phyloP scores from a whole-genome alignment of 1,284 basidiomycete species.

The Ceratorhiza oryzae-sativae region DNA sequence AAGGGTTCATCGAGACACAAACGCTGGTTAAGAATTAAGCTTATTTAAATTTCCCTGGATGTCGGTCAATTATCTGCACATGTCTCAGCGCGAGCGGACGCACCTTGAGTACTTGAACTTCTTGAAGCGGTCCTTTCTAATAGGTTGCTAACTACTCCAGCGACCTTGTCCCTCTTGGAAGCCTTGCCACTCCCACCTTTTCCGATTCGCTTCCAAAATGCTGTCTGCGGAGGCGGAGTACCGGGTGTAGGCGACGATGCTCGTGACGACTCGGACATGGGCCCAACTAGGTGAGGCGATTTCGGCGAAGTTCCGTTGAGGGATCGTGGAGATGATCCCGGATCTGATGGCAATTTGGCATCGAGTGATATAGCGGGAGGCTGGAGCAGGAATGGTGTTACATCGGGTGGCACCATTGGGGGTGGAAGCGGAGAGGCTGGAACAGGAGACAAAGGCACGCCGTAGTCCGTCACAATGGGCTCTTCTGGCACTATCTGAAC shows the following conservation, averaged over 20 bases:
- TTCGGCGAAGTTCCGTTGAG: conserved; percentile 1
- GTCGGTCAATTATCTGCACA: not conserved
- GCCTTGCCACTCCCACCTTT: conserved; percentile 7
- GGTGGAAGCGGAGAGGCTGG: not conserved
- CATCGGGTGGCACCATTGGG: not conserved
- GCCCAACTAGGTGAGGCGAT: conserved; percentile 1
- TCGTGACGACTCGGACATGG: conserved; percentile 19
- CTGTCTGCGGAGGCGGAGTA: conserved; percentile 2
- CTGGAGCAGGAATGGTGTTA: not conserved
- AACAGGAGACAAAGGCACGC: conserved; percentile 5
- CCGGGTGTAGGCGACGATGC: conserved; percentile 25
- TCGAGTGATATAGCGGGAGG: conserved; percentile 3
- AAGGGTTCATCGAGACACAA: not conserved
- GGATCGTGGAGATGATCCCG: conserved; percentile 23
- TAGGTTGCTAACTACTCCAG: not conserved
- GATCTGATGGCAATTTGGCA: not conserved
- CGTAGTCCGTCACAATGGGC: not conserved
- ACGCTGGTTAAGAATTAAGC: not conserved
- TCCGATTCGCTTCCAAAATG: conserved; percentile 27
- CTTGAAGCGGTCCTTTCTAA: conserved; percentile 8
- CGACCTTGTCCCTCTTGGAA: conserved; percentile 23
- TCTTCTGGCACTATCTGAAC: not conserved
- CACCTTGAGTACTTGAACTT: not conserved
- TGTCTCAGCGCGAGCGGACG: not conserved
- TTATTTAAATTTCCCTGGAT: conserved; percentile 10